A percentile compares a stretch with the other conserved stretches of the same genome.
Evolutionary conservation across 768 basidiomycete species (phyloP).

Genomic region (Paxillus rubicundulus): DNA sequence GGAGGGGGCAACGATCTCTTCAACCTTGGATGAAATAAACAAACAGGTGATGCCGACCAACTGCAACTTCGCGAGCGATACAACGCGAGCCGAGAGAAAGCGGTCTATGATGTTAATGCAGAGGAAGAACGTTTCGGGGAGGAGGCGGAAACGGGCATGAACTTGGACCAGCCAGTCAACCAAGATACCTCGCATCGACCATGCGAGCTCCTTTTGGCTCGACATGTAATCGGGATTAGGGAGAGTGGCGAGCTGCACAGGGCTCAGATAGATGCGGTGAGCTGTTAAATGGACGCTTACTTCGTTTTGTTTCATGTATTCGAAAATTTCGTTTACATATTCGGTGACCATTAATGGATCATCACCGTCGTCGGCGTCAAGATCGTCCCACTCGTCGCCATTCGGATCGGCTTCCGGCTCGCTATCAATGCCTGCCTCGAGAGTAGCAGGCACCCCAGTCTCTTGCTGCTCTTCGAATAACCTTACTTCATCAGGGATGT

Average conservation of each 20-base stretch:
- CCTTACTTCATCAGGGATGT: slow-evolving; percentile 44
- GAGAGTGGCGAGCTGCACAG: slow-evolving; percentile 63
- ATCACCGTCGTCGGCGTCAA: slow-evolving; percentile 87
- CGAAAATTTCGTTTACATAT: slow-evolving; percentile 91
- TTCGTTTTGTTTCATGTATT: slow-evolving; percentile 85
- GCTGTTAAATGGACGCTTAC: slow-evolving; percentile 38
- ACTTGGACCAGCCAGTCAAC: slow-evolving; percentile 94
- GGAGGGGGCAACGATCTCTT: slow-evolving; percentile 88
- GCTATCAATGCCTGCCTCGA: slow-evolving; percentile 41
- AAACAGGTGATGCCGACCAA: slow-evolving; percentile 87
- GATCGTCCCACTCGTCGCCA: slow-evolving; percentile 77
- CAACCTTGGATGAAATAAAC: slow-evolving; percentile 88
- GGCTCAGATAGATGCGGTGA: slow-evolving; percentile 9
- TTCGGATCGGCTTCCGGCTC: slow-evolving; percentile 67
- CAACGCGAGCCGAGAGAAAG: slow-evolving; percentile 66
- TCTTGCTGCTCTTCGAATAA: slow-evolving; percentile 41
- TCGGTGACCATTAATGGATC: slow-evolving; percentile 98
- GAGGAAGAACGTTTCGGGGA: slow-evolving; percentile 90
- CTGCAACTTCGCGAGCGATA: slow-evolving; percentile 83
- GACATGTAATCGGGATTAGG: slow-evolving; percentile 86
- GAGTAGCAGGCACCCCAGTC: slow-evolving; percentile 38
- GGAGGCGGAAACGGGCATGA: slow-evolving; percentile 79
- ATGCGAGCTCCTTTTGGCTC: slow-evolving; percentile 76
- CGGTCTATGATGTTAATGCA: slow-evolving; percentile 83
- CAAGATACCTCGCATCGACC: slow-evolving; percentile 87